Conservation (phyloP, 148 eudicot species). For the Beta vulgaris region DNA sequence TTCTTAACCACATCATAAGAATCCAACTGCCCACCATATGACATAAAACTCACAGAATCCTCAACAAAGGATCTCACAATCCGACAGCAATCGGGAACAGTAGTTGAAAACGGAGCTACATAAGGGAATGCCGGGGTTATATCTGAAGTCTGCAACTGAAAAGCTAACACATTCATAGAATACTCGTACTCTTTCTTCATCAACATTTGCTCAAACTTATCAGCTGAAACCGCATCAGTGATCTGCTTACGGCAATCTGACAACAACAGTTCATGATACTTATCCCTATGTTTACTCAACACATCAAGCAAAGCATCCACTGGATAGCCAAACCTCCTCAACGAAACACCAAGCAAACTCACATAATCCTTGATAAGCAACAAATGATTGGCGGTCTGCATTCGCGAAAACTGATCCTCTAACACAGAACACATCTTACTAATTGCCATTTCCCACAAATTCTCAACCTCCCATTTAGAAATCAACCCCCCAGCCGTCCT, state of each 20-base stretch:
- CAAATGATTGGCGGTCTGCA: slow-evolving; percentile 96
- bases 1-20: slow-evolving; percentile 91
- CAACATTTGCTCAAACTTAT: slow-evolving; percentile 91
- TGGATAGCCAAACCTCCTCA: slow-evolving; percentile 82
- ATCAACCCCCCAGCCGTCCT: slow-evolving; percentile 95
- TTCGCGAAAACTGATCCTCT: slow-evolving; percentile 96
- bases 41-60: slow-evolving; percentile 97
- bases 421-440: slow-evolving; percentile 93
- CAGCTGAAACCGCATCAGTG: slow-evolving; percentile 67
- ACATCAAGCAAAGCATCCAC: slow-evolving; percentile 92
- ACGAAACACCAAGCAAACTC: slow-evolving; percentile 84
- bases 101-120: slow-evolving; percentile 90
- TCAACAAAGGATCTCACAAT: slow-evolving; percentile 90
- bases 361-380: slow-evolving; percentile 95
- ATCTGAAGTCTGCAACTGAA: slow-evolving; percentile 88
- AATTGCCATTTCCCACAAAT: slow-evolving; percentile 93
- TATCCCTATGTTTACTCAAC: slow-evolving; percentile 93
- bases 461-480: slow-evolving; percentile 92
- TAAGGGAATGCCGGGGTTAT: slow-evolving; percentile 87
- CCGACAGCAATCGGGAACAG: slow-evolving; percentile 95
- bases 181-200: slow-evolving; percentile 98
- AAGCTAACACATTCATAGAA: slow-evolving; percentile 89
- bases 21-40: slow-evolving; percentile 94
- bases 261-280: slow-evolving; percentile 85
- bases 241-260: slow-evolving; percentile 93